Evolutionary conservation across 2,329 filamentous ascomycete genomes (phyloP), one percentile per base, ranked within the genome.

Genomic region (Pezicula carpinea): DNA sequence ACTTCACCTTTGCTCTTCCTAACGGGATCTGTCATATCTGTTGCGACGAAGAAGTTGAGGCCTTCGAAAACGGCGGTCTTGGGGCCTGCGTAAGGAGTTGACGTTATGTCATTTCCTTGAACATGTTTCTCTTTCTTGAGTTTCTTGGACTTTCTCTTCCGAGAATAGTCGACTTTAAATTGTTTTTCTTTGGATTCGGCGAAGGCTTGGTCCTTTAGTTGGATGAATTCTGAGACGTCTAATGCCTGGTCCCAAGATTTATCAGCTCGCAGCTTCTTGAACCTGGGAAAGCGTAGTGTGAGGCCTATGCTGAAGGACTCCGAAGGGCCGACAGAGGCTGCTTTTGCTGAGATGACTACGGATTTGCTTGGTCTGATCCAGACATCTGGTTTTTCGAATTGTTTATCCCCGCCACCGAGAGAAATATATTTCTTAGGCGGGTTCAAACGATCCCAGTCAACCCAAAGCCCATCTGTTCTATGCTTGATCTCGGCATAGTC

Each of bases 351-450:
- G 0, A 99, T 59, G 1, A 99, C 89, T 14, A 99, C 67, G 0
- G 91, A 96, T 51, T 97, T 88, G 44, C 80, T 82, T 0, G 93
- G 90, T 29, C 85, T 83, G 60, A 99, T 97, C 91, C 91, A 99
- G 44, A 91, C 79, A 60, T 99, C 92, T 0, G 93, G 93, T 39
- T 76, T 74, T 65, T 97, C 92, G 52, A 78, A 74, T 59, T 93
- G 66, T 7, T 76, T 72, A 46, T 87, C 83, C 11, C 85, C 85
- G 8, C 90, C 89, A 3, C 82, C 91, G 2, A 97, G 78, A 59
- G 91, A 86, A 49, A 99, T 83, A 62, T 83, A 89, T 47, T 87
- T 74, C 1, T 73, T 82, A 0, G 93, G 92, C 2, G 91, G 89
- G 35, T 79, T 83, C 54, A 80, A 84, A 1, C 74, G 61, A 64